Evolutionary conservation across 495 filamentous ascomycete species (phyloP), one percentile per base, ranked within the genome.

Genomic region (Hypomontagnella submonticulosa): DNA sequence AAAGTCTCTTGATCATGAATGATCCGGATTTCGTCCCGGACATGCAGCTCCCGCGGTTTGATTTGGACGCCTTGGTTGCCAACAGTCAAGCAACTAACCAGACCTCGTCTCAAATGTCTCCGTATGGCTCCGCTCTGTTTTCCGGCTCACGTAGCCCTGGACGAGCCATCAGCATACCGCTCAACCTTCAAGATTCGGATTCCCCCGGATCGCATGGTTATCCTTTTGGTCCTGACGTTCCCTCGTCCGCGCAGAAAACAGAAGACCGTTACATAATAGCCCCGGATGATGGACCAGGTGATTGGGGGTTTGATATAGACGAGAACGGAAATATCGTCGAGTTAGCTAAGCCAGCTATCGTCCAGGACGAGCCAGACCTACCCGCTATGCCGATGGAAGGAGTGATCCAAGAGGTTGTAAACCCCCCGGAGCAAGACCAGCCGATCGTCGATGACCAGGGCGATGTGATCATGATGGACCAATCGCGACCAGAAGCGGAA

Each of bases 11-110:
- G 11, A 81, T 97, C 3, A 77, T 83, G 16, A 92, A 99, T 63
- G 95, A 98, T 73, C 93, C 93, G 4, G 83, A 86, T n/a, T 97
- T 97, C 67, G 73, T 93, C 1, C 90, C 90, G 0, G 90, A 91
- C 37, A 81, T 86, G 18, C 76, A 73, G 44, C 78, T 90, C 13
- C 83, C 83, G 9, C 77, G 79, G 8, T 73, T 89, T 15, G 83
- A 89, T 36, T 68, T 90, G 30, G 84, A 90, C 42, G 59, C 70
- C 8, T 58, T 77, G 18, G 55, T 76, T 19, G 71, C 53, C 40
- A 65, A 61, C 18, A 80, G 75, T 53, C 77, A 74, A 66, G 60
- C 44, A 55, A 81, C 72, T 23, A 73, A 70, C 64, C 86, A 80
- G 64, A 84, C 75, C 11, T 83, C 66, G 40, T 86, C 73, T 23